Conservation (phyloP, 257 asterid genomes). For the Craterostigma plantagineum region DNA sequence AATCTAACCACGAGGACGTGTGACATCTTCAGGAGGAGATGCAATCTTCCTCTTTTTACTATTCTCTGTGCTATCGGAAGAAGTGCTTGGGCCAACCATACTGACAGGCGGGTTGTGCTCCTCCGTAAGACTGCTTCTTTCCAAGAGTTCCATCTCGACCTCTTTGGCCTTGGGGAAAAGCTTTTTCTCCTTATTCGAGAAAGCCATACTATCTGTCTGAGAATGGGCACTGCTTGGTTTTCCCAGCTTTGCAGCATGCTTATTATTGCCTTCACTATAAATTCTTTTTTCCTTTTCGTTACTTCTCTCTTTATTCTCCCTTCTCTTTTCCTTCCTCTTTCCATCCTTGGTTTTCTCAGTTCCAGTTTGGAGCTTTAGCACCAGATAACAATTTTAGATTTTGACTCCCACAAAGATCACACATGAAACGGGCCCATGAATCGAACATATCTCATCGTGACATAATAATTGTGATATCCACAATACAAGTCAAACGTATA, state of each 20-base stretch:
- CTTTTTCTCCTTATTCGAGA: not conserved
- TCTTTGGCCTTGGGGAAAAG: not conserved
- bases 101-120: conserved; percentile 1
- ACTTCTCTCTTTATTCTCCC: conserved; percentile 2
- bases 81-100: not conserved
- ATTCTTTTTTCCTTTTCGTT: not conserved
- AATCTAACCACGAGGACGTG: not conserved
- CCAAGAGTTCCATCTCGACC: not conserved
- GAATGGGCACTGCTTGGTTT: not conserved
- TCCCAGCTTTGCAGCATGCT: not conserved
- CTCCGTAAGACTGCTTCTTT: conserved; percentile 2
- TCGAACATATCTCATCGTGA: conserved; percentile 11
- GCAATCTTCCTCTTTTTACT: conserved; percentile 6
- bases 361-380: conserved; percentile 73
- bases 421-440: conserved; percentile 15
- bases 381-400: conserved; percentile 60
- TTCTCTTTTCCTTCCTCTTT: conserved; percentile 16
- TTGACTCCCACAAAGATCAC: conserved; percentile 12
- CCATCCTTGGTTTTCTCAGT: conserved; percentile 22
- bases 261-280: not conserved
- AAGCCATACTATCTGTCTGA: not conserved
- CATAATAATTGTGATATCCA: not conserved
- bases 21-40: not conserved
- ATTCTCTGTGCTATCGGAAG: conserved; percentile 5
- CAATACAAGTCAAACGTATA: no score